Base-by-base conservation (phyloP, 2,329 filamentous ascomycete species). In the Alternaria burnsii region DNA sequence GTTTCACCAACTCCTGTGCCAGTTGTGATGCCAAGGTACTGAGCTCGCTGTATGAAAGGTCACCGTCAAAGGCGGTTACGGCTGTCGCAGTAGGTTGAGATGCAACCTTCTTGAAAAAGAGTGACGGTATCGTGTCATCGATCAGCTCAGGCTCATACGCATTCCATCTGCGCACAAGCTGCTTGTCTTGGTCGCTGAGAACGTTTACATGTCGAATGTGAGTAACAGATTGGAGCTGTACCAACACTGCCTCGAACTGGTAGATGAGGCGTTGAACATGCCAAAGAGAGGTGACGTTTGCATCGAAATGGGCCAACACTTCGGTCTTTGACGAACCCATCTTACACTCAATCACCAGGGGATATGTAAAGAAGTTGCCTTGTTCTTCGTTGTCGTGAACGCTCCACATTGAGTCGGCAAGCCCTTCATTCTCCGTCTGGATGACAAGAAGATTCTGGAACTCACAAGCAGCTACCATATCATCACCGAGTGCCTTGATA, bases 381-480 rank as follows among this genome's bases (percentile, higher is more conserved):
- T 72, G 74, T 14, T 71, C 64, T 11, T 64, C 73, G 18, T 68
- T 71, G 51, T 72, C 71, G 42, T 72, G 57, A 18, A 71, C 66
- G 5, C 65, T 70, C 74, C 73, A 76, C 52, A 75, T 69, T 0
- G 68, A 68, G 30, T 75, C 69, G 6, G 59, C 32, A 4, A 71
- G 62, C 36, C 70, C 48, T 30, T 70, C 67, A 7, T 65, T 64
- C 3, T 69, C 76, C 5, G 73, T 72, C 52, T 88, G 85, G 24
- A 88, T 81, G 0, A 87, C 83, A 2, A 88, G 72, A 8, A 85
- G 82, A 0, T 84, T 87, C 7, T 83, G 82, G 46, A 87, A 80
- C 62, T 87, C 83, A 67, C 86, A 88, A 3, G 86, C 86, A 59
- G 85, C 80, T 10, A 83, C 79, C 5, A 84, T 83, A 58, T 87